These are phyloP conservation scores for Stephania cephalantha DNA, from an alignment of 164 flowering plant genomes.

Conservation along the genomic window DNA sequence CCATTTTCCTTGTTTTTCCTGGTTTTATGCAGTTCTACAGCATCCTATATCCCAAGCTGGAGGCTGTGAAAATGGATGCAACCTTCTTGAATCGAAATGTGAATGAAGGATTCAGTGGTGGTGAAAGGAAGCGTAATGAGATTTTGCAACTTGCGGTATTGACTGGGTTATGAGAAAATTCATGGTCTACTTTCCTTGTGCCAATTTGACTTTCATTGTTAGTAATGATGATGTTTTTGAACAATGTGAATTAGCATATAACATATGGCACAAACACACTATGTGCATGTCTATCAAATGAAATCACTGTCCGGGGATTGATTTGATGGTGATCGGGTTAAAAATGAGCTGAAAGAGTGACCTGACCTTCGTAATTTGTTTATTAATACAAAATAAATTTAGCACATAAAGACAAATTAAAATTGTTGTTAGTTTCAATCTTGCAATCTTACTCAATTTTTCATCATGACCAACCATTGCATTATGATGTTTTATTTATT, in stretches of 20 bases:
- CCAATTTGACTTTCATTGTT: not conserved
- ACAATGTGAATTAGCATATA: not conserved
- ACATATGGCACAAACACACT: not conserved
- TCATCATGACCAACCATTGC: not conserved
- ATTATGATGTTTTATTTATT: not conserved
- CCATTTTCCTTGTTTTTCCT: not conserved
- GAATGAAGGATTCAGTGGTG: slow-evolving; percentile 99
- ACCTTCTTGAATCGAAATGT: slow-evolving; percentile 87
- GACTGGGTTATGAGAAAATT: not conserved
- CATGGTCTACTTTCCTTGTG: not conserved
- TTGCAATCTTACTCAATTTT: not conserved
- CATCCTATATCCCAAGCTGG: slow-evolving; percentile 57
- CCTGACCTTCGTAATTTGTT: not conserved
- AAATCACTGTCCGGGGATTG: not conserved
- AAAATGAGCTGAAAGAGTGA: not conserved
- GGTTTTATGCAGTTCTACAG: slow-evolving; percentile 60
- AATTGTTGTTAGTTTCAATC: not conserved
- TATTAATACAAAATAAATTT: not conserved
- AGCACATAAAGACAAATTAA: too few relatives aligned
- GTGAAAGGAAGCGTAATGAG: slow-evolving; percentile 97
- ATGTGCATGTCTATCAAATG: not conserved
- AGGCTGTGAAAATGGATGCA: slow-evolving; percentile 71
- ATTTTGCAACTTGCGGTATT: slow-evolving; percentile 95
- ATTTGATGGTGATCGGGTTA: not conserved
- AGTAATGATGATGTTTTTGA: too few relatives aligned